Conservation (phyloP, 1,284 basidiomycete species). For the Ceratobasidium sp. region DNA sequence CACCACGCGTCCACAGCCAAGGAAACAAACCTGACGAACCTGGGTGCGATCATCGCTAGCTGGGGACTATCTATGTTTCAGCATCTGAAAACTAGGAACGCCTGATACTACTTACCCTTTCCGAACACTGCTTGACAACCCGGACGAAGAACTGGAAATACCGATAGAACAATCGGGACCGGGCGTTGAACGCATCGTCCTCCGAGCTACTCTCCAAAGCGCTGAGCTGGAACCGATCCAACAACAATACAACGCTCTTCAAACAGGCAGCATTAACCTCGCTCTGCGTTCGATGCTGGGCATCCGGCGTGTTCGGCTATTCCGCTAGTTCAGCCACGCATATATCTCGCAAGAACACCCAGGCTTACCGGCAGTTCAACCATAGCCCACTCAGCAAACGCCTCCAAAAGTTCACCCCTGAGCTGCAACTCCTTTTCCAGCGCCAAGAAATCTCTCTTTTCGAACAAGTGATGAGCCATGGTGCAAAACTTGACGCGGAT, state of each 20-base stretch:
- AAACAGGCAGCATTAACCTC: constrained; percentile 79
- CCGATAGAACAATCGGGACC: constrained; percentile 78
- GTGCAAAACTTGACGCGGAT: constrained; percentile 79
- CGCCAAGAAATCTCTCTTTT: constrained; percentile 63
- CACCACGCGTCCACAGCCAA: not conserved
- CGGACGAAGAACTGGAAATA: constrained; percentile 70
- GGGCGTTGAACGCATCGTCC: constrained; percentile 72
- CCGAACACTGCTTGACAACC: constrained; percentile 25
- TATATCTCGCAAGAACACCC: not conserved
- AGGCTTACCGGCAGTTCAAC: constrained; percentile 47
- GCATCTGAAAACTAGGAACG: not conserved
- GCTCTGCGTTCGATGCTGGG: constrained; percentile 50
- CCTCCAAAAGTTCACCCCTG: constrained; percentile 76
- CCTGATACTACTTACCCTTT: constrained; percentile 22
- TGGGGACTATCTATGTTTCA: not conserved
- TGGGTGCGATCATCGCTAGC: constrained; percentile 26
- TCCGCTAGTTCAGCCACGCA: not conserved
- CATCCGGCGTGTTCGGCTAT: constrained; percentile 20
- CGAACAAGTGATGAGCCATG: constrained; percentile 73
- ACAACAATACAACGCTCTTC: constrained; percentile 73
- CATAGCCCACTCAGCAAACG: constrained; percentile 73
- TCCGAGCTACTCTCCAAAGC: constrained; percentile 63
- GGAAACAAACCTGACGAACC: constrained; percentile 7
- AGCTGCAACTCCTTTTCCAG: constrained; percentile 70
- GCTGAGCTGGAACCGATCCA: constrained; percentile 77